Evolutionary conservation across 148 eudicot species (phyloP), one percentile per base, ranked within the genome.

Genomic region (Vaccinium myrtillus): DNA sequence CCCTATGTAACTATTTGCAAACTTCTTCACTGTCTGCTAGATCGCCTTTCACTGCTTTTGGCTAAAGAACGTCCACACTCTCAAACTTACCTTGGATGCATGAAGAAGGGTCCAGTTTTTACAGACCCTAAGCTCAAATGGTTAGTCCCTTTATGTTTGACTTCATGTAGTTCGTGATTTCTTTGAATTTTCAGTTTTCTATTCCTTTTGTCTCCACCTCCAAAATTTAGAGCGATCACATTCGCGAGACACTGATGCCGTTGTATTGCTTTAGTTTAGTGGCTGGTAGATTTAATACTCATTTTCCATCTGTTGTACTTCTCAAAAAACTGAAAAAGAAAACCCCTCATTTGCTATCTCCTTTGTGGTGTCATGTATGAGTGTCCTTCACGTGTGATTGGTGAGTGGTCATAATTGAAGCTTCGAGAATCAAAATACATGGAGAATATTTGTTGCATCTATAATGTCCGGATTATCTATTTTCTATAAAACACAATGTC

Each of bases 91-190:
- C 91, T 97, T 79, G 99, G 99, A 75, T 97, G 99, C 92, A 89
- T 97, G 99, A 97, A 97, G 77, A 97, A 97, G 80, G 99, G 99
- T 79, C 98, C 97, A 16, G 99, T 97, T 77, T 94, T 97, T 86
- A 95, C 98, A 51, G 95, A 92, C 84, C 95, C 97, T 8, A 92
- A 91, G 81, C 92, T 94, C 27, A 96, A 96, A 94, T 96, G 99
- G 99, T 96, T 83, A 85, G 98, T 86, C 81, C 55, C 58, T 15
- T 70, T 54, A 79, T 43, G 53, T 80, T 21, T 73, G 30, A 19
- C 48, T 77, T 18, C 82, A 46, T 16, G 2, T 71, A 32, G 16
- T 83, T 23, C 7, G 1, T 71, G 61, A 73, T 54, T 19, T 48
- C 79, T 48, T 0, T 69, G 61, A 51, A 50, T 27, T 54, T 79